Evolutionary conservation across 2,329 filamentous ascomycete genomes (phyloP).

Genomic region (Zymoseptoria brevis): DNA sequence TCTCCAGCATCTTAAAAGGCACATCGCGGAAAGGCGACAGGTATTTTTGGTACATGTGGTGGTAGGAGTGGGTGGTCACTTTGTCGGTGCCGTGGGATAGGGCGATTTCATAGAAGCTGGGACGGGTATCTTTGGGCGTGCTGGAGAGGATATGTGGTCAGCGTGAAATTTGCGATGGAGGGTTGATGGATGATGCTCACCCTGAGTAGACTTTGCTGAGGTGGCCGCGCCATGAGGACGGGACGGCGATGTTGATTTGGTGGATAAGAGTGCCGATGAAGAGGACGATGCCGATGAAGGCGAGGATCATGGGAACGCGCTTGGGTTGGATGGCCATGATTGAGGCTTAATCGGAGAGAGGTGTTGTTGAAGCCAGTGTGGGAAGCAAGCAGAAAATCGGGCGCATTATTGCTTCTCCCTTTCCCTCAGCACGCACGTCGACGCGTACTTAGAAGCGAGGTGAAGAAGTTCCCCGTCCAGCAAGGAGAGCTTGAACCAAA

Average conservation of each 20-base stretch:
- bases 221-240: background rate
- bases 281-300: conserved; percentile 7
- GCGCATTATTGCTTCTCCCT: background rate
- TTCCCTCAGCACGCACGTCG: no score
- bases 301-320: conserved; percentile 11
- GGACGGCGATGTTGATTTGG: conserved; percentile 4
- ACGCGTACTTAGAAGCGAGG: background rate
- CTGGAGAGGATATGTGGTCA: background rate
- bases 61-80: conserved; percentile 34
- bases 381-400: background rate
- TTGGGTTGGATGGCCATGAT: conserved; percentile 9
- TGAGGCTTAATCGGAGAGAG: background rate
- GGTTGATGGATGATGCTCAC: background rate
- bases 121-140: background rate
- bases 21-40: conserved; percentile 28
- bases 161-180: background rate
- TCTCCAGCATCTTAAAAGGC: conserved; percentile 36
- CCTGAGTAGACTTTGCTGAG: background rate
- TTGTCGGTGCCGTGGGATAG: conserved; percentile 35
- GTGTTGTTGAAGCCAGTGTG: background rate
- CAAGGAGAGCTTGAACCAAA: background rate
- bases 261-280: conserved; percentile 9
- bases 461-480: background rate
- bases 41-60: conserved; percentile 37
- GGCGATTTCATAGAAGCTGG: conserved; percentile 30